Evolutionary conservation across 2,329 filamentous ascomycete species (phyloP), one percentile per base, ranked within the genome.

Genomic region (Catunica adiposa): DNA sequence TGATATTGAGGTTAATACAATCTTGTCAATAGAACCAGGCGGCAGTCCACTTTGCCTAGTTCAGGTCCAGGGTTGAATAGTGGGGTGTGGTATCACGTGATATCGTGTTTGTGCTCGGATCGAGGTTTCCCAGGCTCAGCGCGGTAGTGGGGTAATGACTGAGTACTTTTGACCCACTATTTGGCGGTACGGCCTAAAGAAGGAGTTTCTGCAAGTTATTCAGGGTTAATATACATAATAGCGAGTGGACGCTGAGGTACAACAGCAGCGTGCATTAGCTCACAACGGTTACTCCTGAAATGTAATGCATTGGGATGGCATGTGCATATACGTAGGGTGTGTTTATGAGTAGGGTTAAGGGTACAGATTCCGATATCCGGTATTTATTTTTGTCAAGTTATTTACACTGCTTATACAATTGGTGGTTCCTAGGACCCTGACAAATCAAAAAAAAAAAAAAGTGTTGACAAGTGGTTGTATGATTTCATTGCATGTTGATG

Each of bases 221-320:
- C 8, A 48, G 44, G 44, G 44, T 25, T 48, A 15, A n/a, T 22
- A 48, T 48, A 48, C 26, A 14, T 26, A 48, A 48, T 48, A 22
- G 17, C 22, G 26, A 15, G 15, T 11, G 8, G 3, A 23, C 1
- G 15, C 26, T 5, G 20, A 26, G 5, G 22, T 8, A 48, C 8
- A 22, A 2, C 22, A 25, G 9, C 17, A 38, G 25, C 50, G 9
- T 52, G 50, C 31, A 52, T 52, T 52, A 52, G 26, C n/a, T n/a
- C 15, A 20, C 3, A n/a, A 22, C 20, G 15, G 11, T 15, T 17
- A 38, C 50, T 52, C 50, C 50, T 38, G 17, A 52, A 40, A 14
- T 52, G 50, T n/a, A 52, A 52, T 52, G 31, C n/a, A n/a, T 52
- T 23, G 20, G 31, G 31, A 14, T 38, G 31, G 50, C 23, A 48